Evolutionary conservation across 2,329 filamentous ascomycete species (phyloP), one percentile per base, ranked within the genome.

Genomic region (Aspergillus sp.): DNA sequence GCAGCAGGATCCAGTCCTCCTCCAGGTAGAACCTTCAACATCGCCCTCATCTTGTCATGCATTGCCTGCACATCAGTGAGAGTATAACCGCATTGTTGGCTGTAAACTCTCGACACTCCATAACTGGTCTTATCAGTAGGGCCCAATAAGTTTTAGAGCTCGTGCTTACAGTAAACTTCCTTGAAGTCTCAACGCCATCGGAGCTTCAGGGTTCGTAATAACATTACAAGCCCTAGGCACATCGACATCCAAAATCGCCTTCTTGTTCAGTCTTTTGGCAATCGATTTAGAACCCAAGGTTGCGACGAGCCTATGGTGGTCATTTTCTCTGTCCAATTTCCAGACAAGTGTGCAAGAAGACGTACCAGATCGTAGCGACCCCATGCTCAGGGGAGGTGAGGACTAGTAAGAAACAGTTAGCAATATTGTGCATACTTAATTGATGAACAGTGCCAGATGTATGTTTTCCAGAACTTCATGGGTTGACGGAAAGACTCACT

Each of bases 361-460:
- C 80, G 61, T 76, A 95, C 91, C 93, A 98, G 51, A 98, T 85
- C 2, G 91, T 98, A 12, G 91, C 86, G 49, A 98, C 87, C 48
- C 93, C 93, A 79, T 96, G 87, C 65, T 93, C 85, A 62, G 83
- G 83, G 53, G 81, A 91, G 3, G 84, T 93, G 47, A 98, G 81
- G 50, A 98, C 81, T 83, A 50, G 12, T 32, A 22, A 27, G 41
- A 19, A 48, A 10, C 32, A 3, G 53, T 68, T 27, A 68, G 61
- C 46, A 38, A 43, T n/a, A 10, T 33, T n/a, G 12, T 33, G 4
- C 32, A 2, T 5, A 6, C 2, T 33, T 33, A 25, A 7, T 25
- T 7, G 7, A 25, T 25, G 2, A 25, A 25, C 23, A 7, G 22
- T 37, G 10, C 17, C 37, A 39, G 17, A 12, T 4, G 10, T 27